A percentile compares a stretch with the other conserved stretches of the same genome.
phyloP scores from a whole-genome alignment of 2,329 filamentous ascomycete species.

The Didymella glomerata region DNA sequence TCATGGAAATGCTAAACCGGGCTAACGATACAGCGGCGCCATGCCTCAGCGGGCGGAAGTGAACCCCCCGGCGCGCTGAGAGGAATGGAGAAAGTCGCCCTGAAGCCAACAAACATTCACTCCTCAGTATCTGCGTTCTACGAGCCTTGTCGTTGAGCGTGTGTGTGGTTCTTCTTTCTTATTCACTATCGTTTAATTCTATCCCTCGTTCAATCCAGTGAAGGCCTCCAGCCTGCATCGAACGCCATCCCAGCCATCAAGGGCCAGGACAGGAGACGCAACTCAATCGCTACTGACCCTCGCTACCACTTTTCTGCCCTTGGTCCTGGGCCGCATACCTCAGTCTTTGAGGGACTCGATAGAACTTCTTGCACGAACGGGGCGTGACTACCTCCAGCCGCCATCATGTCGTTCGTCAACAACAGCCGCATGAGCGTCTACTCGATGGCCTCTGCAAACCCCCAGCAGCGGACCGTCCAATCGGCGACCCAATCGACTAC shows the following conservation, averaged over 20 bases:
- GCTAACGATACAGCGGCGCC: conserved; percentile 25
- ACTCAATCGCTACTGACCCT: conserved; percentile 29
- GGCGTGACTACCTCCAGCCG: conserved; percentile 38
- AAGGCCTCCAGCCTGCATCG: conserved; percentile 13
- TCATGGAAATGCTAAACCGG: conserved; percentile 19
- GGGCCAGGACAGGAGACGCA: conserved; percentile 17
- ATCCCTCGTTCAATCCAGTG: conserved; percentile 29
- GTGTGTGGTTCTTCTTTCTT: conserved; percentile 34
- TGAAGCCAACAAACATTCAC: conserved; percentile 27
- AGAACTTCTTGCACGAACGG: conserved; percentile 22
- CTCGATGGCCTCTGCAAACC: conserved; percentile 67
- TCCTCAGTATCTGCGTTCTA: conserved; percentile 19
- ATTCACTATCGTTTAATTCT: conserved; percentile 39
- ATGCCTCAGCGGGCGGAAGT: conserved; percentile 23
- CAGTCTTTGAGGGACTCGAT: conserved; percentile 3
- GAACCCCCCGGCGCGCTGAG: conserved; percentile 27
- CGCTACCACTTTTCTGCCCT: conserved; percentile 26
- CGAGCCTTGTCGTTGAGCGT: conserved; percentile 22
- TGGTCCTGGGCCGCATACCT: conserved; percentile 15
- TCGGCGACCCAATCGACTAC: conserved; percentile 86
- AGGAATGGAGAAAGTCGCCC: conserved; percentile 36
- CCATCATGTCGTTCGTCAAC: conserved; percentile 60
- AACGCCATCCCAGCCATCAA: conserved; percentile 15
- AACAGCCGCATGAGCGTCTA: conserved; percentile 69
- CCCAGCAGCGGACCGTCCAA: conserved; percentile 61